Conservation (phyloP, 495 filamentous ascomycete species). For the Aspergillus carlsbadensis region DNA sequence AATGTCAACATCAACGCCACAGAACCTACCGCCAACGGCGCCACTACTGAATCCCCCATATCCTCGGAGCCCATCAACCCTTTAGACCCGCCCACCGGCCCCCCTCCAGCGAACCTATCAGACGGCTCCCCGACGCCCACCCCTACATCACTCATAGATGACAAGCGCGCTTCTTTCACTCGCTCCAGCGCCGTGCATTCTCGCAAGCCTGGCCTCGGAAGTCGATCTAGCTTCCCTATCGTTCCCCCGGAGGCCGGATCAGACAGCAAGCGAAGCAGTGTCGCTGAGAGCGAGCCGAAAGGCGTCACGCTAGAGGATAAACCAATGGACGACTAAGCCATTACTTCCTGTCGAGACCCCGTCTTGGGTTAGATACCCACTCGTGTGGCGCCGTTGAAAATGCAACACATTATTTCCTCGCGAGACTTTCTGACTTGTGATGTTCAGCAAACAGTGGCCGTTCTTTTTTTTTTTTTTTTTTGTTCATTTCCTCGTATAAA, state of each 20-base stretch:
- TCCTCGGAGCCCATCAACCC: conserved; percentile 32
- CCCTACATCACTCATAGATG: conserved; percentile 32
- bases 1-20: conserved; percentile 29
- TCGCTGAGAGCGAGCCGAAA: conserved; percentile 46
- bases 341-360: too few species aligned
- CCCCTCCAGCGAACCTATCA: conserved; percentile 33
- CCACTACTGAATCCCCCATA: conserved; percentile 34
- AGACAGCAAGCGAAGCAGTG: conserved; percentile 47
- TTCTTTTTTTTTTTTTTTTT: conserved; percentile 5
- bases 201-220: conserved; percentile 45
- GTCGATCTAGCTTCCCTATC: conserved; percentile 42
- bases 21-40: conserved; percentile 37
- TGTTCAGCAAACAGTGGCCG: too few species aligned
- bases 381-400: too few species aligned
- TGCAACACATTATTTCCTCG: too few species aligned
- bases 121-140: conserved; percentile 43
- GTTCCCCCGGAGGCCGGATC: conserved; percentile 31
- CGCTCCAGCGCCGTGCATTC: conserved; percentile 33
- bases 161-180: conserved; percentile 47
- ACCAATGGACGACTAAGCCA: conserved; percentile 69
- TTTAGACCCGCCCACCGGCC: conserved; percentile 27
- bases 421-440: too few species aligned
- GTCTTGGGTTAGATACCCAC: too few species aligned
- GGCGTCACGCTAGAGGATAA: conserved; percentile 80
- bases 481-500: conserved; percentile 22